These are phyloP conservation scores for Ilex asprella DNA, from an alignment of 257 asterid species.

Conservation along the genomic window DNA sequence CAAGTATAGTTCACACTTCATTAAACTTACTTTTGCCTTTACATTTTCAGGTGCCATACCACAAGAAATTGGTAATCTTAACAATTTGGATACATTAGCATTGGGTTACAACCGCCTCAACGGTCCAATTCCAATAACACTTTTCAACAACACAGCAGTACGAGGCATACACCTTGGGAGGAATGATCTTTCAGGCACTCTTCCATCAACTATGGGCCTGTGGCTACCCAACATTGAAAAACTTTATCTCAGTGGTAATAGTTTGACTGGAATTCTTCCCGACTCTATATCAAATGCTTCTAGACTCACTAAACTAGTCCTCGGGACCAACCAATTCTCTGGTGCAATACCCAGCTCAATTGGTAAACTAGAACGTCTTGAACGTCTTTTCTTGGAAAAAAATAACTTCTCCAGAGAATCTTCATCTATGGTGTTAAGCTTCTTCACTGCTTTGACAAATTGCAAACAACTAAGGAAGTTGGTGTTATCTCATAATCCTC, in stretches of 20 bases:
- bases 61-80: neutral
- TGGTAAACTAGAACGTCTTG: conserved; percentile 24
- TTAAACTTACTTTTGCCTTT: too few relatives aligned
- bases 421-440: neutral
- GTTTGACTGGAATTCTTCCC: conserved; percentile 28
- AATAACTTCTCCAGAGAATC: conserved; percentile 23
- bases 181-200: conserved; percentile 10
- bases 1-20: too few relatives aligned
- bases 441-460: conserved; percentile 10
- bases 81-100: conserved; percentile 1
- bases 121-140: conserved; percentile 1
- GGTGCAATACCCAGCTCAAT: conserved; percentile 32
- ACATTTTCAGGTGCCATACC: too few relatives aligned
- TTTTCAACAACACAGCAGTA: conserved; percentile 15
- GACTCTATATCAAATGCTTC: conserved; percentile 19
- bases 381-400: conserved; percentile 17
- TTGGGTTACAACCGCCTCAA: neutral
- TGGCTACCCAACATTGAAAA: conserved; percentile 17
- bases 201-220: conserved; percentile 22
- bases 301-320: conserved; percentile 5
- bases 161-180: neutral
- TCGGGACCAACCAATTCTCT: conserved; percentile 14
- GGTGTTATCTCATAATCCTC: neutral
- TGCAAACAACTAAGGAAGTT: conserved; percentile 1
- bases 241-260: conserved; percentile 14